Evolutionary conservation across 306 rosid species (phyloP), one percentile per base, ranked within the genome.

Genomic region (Vigna reflexopilosa): DNA sequence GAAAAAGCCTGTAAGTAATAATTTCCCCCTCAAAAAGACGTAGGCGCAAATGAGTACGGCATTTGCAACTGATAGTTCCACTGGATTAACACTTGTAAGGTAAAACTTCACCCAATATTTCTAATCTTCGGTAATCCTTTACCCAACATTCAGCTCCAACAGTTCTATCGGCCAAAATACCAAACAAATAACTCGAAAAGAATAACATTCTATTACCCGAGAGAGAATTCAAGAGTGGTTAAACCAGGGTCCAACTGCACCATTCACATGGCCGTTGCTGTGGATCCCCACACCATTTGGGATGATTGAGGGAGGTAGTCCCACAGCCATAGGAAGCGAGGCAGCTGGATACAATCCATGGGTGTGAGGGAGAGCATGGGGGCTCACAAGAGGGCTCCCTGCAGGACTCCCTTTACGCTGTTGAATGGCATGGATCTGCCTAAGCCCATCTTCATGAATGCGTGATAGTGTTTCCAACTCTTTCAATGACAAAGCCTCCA

Each of bases 181-280:
- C 91, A 85, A 85, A 80, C 83, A 84, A 90, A 86, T 81, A 83
- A 89, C 88, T 76, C 62, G 5, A 72, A 50, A 84, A 82, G 77
- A 82, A 83, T 70, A 28, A 77, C 69, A 82, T 80, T 77, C 83
- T 67, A 72, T 67, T 81, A 72, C 85, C 87, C 59, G 52, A 66
- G 68, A 71, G 57, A 66, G 70, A 71, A 83, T 84, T 90, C 85
- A 93, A 77, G 90, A 70, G 85, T 90, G 96, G 67, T 88, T 93
- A 86, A 90, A 93, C 99, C 99, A 93, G 69, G 97, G 98, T 78
- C 99, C 97, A 67, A 84, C 93, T 22, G 90, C 94, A 77, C 98
- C 97, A 72, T 93, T 95, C 67, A 90, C 94, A 70, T 96, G 98
- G 52, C 99, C 98, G 20, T 93, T 96, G 91, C 93, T 83, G 76